Base-by-base conservation (phyloP, 768 basidiomycete genomes). In the Baorangia bicolor region DNA sequence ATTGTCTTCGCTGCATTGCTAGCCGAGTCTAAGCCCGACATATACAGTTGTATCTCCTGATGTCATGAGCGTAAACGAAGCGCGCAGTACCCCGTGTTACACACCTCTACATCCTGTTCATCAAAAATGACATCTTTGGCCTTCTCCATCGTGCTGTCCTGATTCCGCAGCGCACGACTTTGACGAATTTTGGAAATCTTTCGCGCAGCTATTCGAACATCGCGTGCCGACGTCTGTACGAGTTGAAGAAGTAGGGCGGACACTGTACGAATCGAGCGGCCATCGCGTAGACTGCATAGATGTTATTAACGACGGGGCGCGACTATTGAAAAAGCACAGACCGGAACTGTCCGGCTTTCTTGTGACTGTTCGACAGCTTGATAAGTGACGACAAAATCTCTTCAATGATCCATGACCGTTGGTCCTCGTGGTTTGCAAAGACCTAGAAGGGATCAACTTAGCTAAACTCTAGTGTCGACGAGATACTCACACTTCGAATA, bases 391-490 rank as follows among this genome's bases (percentile, higher is more conserved):
- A 83, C 27, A 99, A 67, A 33, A 98, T 95, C 71, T 98, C 97
- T 68, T 98, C 95, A n/a, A 98, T 88, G 59, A 98, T 96, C 94
- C 94, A 97, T 1, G 88, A 85, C 10, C 97, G 77, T 70, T 99
- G 97, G 40, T 88, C 88, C 60, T 91, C 86, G 65, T 98, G 87
- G 59, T 88, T 90, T 13, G 92, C 91, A 63, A 97, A 98, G 31
- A 95, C 87, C 95, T 97, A 64, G 50, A 38, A 51, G 37, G 16
- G 3, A 33, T 69, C 21, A 65, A 42, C 30, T 7, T 16, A 28
- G 23, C 37, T 31, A 16, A 45, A 30, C 31, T 16, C 16, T 4
- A 10, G 31, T 33, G 33, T 45, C 6, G 21, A 51, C 9, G 27
- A 28, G 11, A 27, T 16, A 73, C 89, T 75, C 66, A 97, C 94